Evolutionary conservation across 768 basidiomycete genomes (phyloP).

Genomic region (Scleroderma bovista): DNA sequence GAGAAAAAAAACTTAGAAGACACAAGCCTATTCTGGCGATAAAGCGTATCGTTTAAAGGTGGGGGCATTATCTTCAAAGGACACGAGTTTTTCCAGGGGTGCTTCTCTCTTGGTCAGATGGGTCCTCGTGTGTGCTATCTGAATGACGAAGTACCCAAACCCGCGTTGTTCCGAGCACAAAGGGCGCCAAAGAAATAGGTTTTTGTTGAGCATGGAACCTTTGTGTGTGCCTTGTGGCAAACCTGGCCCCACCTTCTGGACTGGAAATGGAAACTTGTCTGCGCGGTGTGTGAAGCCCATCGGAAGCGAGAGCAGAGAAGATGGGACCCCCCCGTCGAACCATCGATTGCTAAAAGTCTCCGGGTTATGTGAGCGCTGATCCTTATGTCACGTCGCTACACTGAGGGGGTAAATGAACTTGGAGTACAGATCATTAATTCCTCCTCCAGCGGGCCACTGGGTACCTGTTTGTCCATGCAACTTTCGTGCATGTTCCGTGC

Average conservation of each 20-base stretch:
- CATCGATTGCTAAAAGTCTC: neutral
- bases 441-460: neutral
- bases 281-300: neutral
- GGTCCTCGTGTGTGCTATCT: slow-evolving; percentile 1
- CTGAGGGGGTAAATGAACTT: neutral
- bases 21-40: slow-evolving; percentile 8
- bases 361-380: neutral
- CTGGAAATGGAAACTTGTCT: neutral
- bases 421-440: neutral
- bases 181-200: neutral
- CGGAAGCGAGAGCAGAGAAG: neutral
- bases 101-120: slow-evolving; percentile 5
- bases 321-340: neutral
- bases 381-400: slow-evolving; percentile 5
- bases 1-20: neutral
- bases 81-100: slow-evolving; percentile 11
- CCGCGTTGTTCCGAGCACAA: slow-evolving; percentile 1
- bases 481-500: neutral
- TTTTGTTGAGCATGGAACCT: neutral
- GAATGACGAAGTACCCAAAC: neutral
- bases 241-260: neutral
- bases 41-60: slow-evolving; percentile 14
- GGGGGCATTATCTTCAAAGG: slow-evolving; percentile 7
- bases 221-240: neutral
- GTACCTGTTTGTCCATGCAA: neutral